phyloP scores from a whole-genome alignment of 2,329 filamentous ascomycete species.

The Aquanectria penicillioides region DNA sequence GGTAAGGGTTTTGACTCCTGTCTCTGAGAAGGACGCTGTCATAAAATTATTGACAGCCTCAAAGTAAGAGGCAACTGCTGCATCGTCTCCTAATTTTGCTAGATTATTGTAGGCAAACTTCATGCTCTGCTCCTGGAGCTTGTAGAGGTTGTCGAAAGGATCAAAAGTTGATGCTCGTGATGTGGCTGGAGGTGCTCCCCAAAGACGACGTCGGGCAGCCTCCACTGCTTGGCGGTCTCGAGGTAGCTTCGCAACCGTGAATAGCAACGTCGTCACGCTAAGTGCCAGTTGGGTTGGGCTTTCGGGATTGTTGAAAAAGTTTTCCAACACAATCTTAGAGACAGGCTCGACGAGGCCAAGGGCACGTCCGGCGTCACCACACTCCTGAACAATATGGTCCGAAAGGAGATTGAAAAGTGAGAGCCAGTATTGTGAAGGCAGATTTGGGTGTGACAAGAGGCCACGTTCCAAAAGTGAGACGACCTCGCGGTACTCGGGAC shows the following conservation, averaged over 20 bases:
- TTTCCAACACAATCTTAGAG: constrained; percentile 63
- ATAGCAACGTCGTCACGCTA: constrained; percentile 52
- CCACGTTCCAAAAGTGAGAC: constrained; percentile 74
- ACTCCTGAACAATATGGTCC: constrained; percentile 67
- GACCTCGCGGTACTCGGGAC: constrained; percentile 76
- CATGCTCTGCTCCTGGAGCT: constrained; percentile 64
- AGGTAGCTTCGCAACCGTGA: constrained; percentile 63
- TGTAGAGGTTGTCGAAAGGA: constrained; percentile 74
- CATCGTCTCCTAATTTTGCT: constrained; percentile 49
- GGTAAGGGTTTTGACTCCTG: constrained; percentile 65
- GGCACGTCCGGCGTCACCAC: constrained; percentile 73
- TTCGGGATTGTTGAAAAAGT: constrained; percentile 25
- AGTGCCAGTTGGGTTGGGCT: constrained; percentile 42
- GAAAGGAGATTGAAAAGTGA: constrained; percentile 67
- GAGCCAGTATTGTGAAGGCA: constrained; percentile 60
- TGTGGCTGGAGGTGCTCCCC: constrained; percentile 54
- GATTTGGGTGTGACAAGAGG: constrained; percentile 58
- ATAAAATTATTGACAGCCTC: constrained; percentile 64
- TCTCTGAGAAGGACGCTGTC: constrained; percentile 56
- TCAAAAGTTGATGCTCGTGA: constrained; percentile 61
- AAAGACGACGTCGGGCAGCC: constrained; percentile 71
- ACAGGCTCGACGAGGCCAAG: constrained; percentile 77
- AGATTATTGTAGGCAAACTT: constrained; percentile 62
- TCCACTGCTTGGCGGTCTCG: constrained; percentile 72
- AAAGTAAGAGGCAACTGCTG: constrained; percentile 58